Evolutionary conservation across 2,329 filamentous ascomycete genomes (phyloP), one percentile per base, ranked within the genome.

Genomic region (Sporothrix variecibatus): DNA sequence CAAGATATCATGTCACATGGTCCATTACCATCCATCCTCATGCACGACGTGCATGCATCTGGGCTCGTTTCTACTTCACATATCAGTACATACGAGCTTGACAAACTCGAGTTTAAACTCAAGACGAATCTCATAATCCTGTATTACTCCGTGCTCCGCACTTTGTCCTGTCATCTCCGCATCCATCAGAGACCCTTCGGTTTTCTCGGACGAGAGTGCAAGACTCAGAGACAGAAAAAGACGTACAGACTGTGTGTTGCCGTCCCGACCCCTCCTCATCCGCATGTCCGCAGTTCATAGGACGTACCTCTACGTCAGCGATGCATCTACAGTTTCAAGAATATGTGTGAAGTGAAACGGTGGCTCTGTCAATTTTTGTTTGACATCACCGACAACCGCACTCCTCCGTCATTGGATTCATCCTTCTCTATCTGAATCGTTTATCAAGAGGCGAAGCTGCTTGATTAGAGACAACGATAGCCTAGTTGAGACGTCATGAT

Each of bases 101-200:
- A 40, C 60, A 64, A 40, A 23, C 31, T 17, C 60, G 11, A 43
- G 11, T 11, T 5, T 51, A 17, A 51, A 51, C 11, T 3, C 8
- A n/a, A n/a, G n/a, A n/a, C n/a, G 60, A 64, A 64, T 64, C 31
- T 38, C 60, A 40, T 64, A 34, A 40, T 40, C 31, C 31, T 64
- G 34, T 64, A 40, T 23, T 17, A 40, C 34, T 3, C 20, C 34
- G 31, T 11, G 31, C n/a, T 15, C 7, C 11, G 31, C 2, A 1
- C 38, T 9, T 28, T 7, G 34, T 31, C 23, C 3, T 15, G 3
- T 34, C 20, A n/a, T 34, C 58, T 11, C 58, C 28, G 28, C 28
- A n/a, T 38, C 28, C 58, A 20, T 20, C 31, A 31, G 15, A n/a
- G 28, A 62, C 17, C 11, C 6, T 34, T 31, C 26, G 53, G 31